Conservation (phyloP, 2,329 filamentous ascomycete genomes). For the Pseudopyricularia javanii region DNA sequence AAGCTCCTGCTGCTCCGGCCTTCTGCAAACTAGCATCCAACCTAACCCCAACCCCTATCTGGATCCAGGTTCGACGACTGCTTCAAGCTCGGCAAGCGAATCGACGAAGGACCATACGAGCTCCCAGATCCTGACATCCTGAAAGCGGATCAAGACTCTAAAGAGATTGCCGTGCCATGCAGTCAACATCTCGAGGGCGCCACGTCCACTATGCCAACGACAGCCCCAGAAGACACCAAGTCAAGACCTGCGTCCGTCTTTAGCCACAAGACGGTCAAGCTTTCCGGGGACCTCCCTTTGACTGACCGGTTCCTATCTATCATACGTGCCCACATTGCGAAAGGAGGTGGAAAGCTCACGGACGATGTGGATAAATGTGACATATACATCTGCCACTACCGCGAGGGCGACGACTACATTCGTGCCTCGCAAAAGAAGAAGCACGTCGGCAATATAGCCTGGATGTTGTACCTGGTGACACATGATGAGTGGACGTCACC, state of each 20-base stretch:
- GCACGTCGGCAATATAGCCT: slow-evolving; percentile 82
- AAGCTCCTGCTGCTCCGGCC: not conserved
- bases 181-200: slow-evolving; percentile 57
- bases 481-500: slow-evolving; percentile 84
- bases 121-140: slow-evolving; percentile 80
- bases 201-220: slow-evolving; percentile 32
- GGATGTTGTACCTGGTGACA: slow-evolving; percentile 87
- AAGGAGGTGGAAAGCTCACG: slow-evolving; percentile 60
- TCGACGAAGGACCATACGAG: slow-evolving; percentile 76
- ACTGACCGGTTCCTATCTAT: slow-evolving; percentile 52
- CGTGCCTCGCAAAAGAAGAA: slow-evolving; percentile 65
- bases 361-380: slow-evolving; percentile 56
- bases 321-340: slow-evolving; percentile 56
- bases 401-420: slow-evolving; percentile 68
- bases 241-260: slow-evolving; percentile 42
- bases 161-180: slow-evolving; percentile 26
- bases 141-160: slow-evolving; percentile 17
- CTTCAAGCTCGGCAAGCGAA: slow-evolving; percentile 80
- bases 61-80: slow-evolving; percentile 84
- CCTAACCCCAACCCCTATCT: not conserved
- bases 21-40: not conserved
- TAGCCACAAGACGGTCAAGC: slow-evolving; percentile 60
- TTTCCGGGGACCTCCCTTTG: slow-evolving; percentile 64
- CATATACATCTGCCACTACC: slow-evolving; percentile 78
- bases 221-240: slow-evolving; percentile 23